Evolutionary conservation across 768 basidiomycete genomes (phyloP).

Genomic region (Lactarius sp.): DNA sequence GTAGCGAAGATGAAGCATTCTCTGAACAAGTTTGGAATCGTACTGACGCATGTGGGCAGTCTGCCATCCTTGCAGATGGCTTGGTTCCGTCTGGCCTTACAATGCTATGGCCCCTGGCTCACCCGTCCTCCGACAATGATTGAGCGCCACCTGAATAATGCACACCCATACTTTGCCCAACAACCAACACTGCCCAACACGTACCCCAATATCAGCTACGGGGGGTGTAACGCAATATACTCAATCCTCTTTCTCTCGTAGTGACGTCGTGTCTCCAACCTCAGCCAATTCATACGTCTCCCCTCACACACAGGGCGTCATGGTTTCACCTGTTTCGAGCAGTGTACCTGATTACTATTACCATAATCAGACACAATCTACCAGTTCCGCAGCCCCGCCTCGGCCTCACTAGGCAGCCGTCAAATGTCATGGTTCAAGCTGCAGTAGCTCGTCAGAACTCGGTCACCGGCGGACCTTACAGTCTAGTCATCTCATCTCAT

Average conservation of each 20-base stretch:
- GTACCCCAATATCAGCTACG: constrained; percentile 18
- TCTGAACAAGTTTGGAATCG: constrained; percentile 43
- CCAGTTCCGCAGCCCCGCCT: constrained; percentile 4
- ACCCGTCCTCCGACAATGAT: constrained; percentile 62
- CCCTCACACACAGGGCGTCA: constrained; percentile 37
- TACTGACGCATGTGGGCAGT: constrained; percentile 56
- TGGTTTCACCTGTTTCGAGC: constrained; percentile 33
- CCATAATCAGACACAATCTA: not conserved
- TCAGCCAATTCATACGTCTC: constrained; percentile 39
- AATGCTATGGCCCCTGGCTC: constrained; percentile 38
- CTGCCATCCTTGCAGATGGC: constrained; percentile 49
- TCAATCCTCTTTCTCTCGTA: constrained; percentile 28
- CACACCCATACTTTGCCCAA: constrained; percentile 13
- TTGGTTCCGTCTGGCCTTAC: constrained; percentile 33
- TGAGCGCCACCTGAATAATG: constrained; percentile 42
- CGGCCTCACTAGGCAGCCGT: constrained; percentile 23
- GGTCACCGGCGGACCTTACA: constrained; percentile 21
- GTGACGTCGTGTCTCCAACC: constrained; percentile 27
- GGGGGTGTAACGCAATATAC: constrained; percentile 30
- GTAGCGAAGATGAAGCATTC: constrained; percentile 33
- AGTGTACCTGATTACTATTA: constrained; percentile 21
- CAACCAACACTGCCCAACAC: constrained; percentile 20
- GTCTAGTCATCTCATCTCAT: constrained; percentile 20
- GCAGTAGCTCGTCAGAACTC: constrained; percentile 28
- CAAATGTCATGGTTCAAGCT: not conserved